These are phyloP conservation scores for Coemansia interrupta DNA, from an alignment of 192 early-diverging fungal genomes.

Conservation along the genomic window DNA sequence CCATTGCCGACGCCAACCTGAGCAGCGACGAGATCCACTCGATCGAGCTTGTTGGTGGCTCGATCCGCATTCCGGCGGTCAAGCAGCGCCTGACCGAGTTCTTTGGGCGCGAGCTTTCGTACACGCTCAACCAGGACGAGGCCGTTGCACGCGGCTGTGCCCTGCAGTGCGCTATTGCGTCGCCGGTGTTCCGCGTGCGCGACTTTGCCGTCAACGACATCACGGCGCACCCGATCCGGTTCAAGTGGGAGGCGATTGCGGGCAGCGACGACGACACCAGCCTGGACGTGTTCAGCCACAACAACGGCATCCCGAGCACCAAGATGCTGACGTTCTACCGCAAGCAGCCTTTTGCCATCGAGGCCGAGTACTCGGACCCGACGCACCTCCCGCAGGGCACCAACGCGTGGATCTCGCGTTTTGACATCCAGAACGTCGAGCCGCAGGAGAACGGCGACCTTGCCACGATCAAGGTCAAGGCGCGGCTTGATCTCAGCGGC, in stretches of 20 bases:
- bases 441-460: conserved; percentile 60
- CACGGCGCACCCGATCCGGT: conserved; percentile 82
- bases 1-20: conserved; percentile 71
- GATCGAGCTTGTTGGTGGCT: conserved; percentile 92
- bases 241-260: conserved; percentile 70
- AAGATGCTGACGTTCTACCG: conserved; percentile 93
- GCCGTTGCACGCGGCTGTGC: conserved; percentile 94
- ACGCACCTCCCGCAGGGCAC: conserved; percentile 72
- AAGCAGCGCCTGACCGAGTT: conserved; percentile 84
- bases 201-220: conserved; percentile 92
- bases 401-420: conserved; percentile 78
- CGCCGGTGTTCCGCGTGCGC: conserved; percentile 96
- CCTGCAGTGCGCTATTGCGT: conserved; percentile 94
- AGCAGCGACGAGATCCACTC: conserved; percentile 82
- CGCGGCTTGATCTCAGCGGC: conserved; percentile 80
- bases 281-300: conserved; percentile 82
- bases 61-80: conserved; percentile 90
- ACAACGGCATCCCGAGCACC: conserved; percentile 83
- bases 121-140: conserved; percentile 97
- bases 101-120: conserved; percentile 85
- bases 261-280: conserved; percentile 66
- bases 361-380: conserved; percentile 72
- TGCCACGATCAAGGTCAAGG: conserved; percentile 89
- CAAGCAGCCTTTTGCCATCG: conserved; percentile 75
- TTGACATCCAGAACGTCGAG: conserved; percentile 78